Base-by-base conservation (phyloP, 805 yeast species). In the Hyphopichia homilentoma region DNA sequence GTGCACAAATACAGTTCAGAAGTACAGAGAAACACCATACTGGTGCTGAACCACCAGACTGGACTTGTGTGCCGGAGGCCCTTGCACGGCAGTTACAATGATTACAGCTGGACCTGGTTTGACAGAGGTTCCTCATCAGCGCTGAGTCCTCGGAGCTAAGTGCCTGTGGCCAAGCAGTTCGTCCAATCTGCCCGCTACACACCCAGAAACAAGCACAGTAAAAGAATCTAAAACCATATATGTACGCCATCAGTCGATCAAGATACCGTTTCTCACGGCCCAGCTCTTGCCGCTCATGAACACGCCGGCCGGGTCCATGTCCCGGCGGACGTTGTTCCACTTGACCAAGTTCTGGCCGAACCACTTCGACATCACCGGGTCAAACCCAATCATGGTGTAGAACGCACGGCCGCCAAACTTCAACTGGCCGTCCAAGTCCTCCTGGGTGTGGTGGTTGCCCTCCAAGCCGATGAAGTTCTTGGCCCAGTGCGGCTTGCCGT, bases 401-500 rank as follows among this genome's bases (percentile, higher is more conserved):
- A 55, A 60, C 40, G 76, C 81, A 33, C 64, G 61, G 1, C 68
- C 73, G 2, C 71, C 71, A 41, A 44, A 64, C 9, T 43, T 47
- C 31, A 60, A 35, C 44, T 66, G 71, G 34, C 62, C 66, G 25
- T 64, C 52, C 29, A 65, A 54, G 32, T 70, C 74, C 31, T 41
- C 55, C 7, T 38, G 43, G 2, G 62, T 41, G 36, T 45, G 47
- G 38, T 59, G 59, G 3, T 74, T 62, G 7, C 61, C 64, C 11
- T 52, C 54, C 29, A 63, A 45, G 1, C 95, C 95, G 35, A 84
- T 66, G 57, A 87, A 90, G 59, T 88, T 89, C 68, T 90, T 90
- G 12, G 98, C 98, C 98, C 98, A 90, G 58, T 90, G 98, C 2
- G 98, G 98, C 55, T 80, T 84, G 27, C 98, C 98, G 22, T 84